phyloP scores from a whole-genome alignment of 257 asterid genomes.

The Ophiorrhiza pumila region DNA sequence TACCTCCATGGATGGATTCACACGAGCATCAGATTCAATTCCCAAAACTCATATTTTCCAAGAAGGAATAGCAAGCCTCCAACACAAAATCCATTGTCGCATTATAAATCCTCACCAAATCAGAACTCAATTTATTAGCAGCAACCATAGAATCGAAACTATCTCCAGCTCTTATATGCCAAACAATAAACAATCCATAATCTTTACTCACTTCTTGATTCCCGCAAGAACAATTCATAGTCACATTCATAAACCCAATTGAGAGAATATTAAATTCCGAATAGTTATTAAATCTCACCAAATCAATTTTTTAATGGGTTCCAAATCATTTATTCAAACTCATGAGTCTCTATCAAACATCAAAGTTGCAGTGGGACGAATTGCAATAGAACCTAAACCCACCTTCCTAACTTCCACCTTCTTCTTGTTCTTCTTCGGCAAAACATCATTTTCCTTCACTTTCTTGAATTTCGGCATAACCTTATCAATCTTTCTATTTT shows the following conservation, averaged over 20 bases:
- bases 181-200: slow-evolving; percentile 74
- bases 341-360: no score
- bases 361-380: no score
- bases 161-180: slow-evolving; percentile 60
- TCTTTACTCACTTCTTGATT: slow-evolving; percentile 36
- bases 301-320: no score
- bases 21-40: background rate
- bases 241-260: slow-evolving; percentile 44
- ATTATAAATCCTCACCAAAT: slow-evolving; percentile 50
- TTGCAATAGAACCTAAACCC: no score
- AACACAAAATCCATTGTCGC: slow-evolving; percentile 41
- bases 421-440: no score
- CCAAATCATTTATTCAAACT: no score
- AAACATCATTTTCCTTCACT: no score
- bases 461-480: no score
- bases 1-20: no score
- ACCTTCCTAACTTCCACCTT: no score
- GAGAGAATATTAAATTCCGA: slow-evolving; percentile 47
- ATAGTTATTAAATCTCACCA: slow-evolving; percentile 42
- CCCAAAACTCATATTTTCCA: slow-evolving; percentile 51
- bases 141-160: slow-evolving; percentile 34
- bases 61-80: slow-evolving; percentile 69
- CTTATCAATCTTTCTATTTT: no score
- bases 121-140: slow-evolving; percentile 43
- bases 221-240: slow-evolving; percentile 88